Conservation (phyloP, 2,329 filamentous ascomycete species). For the Stagonosporopsis vannaccii region DNA sequence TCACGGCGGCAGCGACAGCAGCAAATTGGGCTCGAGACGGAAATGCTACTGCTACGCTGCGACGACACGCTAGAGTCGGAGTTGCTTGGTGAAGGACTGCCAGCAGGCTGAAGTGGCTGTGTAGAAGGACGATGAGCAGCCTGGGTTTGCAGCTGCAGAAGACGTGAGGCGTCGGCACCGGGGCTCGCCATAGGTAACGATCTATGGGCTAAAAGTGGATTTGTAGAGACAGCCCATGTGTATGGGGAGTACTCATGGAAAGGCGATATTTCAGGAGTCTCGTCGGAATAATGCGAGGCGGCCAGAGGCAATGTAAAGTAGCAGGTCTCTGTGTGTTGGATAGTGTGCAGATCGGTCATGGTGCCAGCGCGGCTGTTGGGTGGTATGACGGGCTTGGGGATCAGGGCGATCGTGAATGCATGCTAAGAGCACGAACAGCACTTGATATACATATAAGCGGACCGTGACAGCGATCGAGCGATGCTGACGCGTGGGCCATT, state of each 20-base stretch:
- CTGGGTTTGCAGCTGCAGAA: constrained; percentile 50
- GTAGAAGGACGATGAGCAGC: constrained; percentile 45
- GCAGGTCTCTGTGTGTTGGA: constrained; percentile 28
- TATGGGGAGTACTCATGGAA: constrained; percentile 31
- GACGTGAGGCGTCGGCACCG: constrained; percentile 39
- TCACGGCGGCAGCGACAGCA: constrained; percentile 48
- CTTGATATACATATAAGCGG: constrained; percentile 13
- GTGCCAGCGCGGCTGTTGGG: constrained; percentile 21
- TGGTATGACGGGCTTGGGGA: constrained; percentile 15
- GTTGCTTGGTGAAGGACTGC: constrained; percentile 22
- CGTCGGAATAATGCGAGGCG: constrained; percentile 41
- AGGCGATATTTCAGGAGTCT: constrained; percentile 40
- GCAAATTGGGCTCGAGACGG: constrained; percentile 26
- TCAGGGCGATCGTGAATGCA: constrained; percentile 7
- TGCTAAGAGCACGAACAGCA: constrained; percentile 2
- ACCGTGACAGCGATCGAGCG: constrained; percentile 7
- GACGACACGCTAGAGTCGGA: constrained; percentile 21
- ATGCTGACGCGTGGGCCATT: constrained; percentile 6
- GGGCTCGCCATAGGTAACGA: constrained; percentile 33
- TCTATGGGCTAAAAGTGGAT: constrained; percentile 48
- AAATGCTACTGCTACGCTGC: constrained; percentile 19
- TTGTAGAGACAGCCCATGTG: constrained; percentile 39
- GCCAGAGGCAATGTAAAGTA: constrained; percentile 45
- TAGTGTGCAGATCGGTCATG: constrained; percentile 19
- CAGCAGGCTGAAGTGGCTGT: constrained; percentile 35